Evolutionary conservation across 2,329 filamentous ascomycete species (phyloP).

Genomic region (Stromatinia cepivora): DNA sequence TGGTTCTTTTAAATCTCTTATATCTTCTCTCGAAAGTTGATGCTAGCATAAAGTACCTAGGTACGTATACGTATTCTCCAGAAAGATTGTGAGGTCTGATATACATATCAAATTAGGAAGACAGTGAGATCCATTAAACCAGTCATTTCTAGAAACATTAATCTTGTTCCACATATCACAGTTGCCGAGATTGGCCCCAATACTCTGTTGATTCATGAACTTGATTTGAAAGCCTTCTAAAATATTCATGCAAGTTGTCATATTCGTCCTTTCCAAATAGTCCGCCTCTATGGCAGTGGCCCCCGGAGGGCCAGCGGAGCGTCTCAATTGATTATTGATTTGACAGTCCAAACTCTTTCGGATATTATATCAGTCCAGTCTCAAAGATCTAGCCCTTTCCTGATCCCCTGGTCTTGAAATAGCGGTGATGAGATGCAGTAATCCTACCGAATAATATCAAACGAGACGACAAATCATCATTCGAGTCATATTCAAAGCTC

Average conservation of each 20-base stretch:
- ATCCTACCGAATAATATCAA: background rate
- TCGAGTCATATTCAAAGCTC: background rate
- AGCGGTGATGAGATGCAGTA: background rate
- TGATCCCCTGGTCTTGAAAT: background rate
- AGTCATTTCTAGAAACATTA: background rate
- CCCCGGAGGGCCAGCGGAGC: background rate
- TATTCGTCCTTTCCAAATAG: background rate
- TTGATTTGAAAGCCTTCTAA: background rate
- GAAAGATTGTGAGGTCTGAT: too few relatives aligned
- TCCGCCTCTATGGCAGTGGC: background rate
- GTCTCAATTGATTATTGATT: background rate
- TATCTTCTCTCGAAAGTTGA: too few relatives aligned
- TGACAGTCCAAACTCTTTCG: background rate
- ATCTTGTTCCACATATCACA: background rate
- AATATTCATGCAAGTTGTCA: background rate
- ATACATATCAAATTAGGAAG: too few relatives aligned
- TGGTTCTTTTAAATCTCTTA: background rate
- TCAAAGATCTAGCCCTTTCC: background rate
- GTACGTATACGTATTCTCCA: too few relatives aligned
- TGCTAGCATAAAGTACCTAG: too few relatives aligned
- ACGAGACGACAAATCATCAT: background rate
- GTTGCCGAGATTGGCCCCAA: slow-evolving; percentile 1
- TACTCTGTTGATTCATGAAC: background rate
- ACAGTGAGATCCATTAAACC: too few relatives aligned
- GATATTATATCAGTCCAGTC: background rate